A percentile compares a stretch with the other conserved stretches of the same genome.
These are phyloP conservation scores for Fusarium subtropicale DNA, from an alignment of 2,329 filamentous ascomycete species.

Conservation along the genomic window DNA sequence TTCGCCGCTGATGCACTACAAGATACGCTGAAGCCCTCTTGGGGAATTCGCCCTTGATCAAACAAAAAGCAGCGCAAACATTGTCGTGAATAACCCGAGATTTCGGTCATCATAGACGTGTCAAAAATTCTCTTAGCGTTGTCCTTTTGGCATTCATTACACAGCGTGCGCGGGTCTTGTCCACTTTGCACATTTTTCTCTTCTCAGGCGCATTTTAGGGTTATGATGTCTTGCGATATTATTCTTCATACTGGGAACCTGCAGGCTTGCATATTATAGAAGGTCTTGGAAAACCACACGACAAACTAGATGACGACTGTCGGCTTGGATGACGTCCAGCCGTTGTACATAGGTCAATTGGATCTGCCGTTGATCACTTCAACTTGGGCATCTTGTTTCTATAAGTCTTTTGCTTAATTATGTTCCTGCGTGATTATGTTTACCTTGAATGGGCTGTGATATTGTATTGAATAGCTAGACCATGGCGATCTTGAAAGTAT, in stretches of 20 bases:
- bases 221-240: constrained; percentile 49
- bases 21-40: constrained; percentile 69
- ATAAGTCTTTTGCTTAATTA: not conserved
- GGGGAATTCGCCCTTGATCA: constrained; percentile 63
- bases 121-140: constrained; percentile 30
- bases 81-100: constrained; percentile 9
- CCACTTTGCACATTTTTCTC: constrained; percentile 44
- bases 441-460: not conserved
- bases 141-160: constrained; percentile 46
- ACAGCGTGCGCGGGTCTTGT: constrained; percentile 47
- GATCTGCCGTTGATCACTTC: constrained; percentile 41
- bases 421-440: not conserved
- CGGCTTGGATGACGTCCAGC: constrained; percentile 40
- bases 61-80: constrained; percentile 25
- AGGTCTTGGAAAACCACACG: constrained; percentile 48
- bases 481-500: not conserved
- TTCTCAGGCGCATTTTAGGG: constrained; percentile 48
- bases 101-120: constrained; percentile 10
- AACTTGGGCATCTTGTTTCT: constrained; percentile 41
- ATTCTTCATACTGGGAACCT: constrained; percentile 44
- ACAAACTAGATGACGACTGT: constrained; percentile 48
- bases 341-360: constrained; percentile 49
- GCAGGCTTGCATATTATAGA: constrained; percentile 54
- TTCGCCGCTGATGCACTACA: constrained; percentile 78
- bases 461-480: not conserved